These are phyloP conservation scores for Sparassis latifolia DNA, from an alignment of 1,284 basidiomycete species.

Conservation along the genomic window DNA sequence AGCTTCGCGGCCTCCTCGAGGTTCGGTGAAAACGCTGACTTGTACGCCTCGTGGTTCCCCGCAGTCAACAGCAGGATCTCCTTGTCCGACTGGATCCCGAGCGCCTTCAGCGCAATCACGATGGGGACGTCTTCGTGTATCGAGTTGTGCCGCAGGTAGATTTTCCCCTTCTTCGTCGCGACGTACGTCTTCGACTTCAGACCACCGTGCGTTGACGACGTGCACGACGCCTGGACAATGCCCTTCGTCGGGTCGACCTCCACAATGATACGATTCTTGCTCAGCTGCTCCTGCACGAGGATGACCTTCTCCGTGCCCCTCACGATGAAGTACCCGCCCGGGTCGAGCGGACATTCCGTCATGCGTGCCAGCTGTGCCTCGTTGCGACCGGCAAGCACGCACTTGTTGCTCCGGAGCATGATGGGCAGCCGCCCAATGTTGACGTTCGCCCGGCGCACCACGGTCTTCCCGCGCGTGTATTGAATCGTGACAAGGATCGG, in stretches of 20 bases:
- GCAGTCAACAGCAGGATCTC: conserved; percentile 95
- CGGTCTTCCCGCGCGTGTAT: conserved; percentile 90
- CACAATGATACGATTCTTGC: conserved; percentile 99
- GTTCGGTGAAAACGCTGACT: conserved; percentile 84
- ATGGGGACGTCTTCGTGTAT: conserved; percentile 97
- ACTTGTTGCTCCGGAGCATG: conserved; percentile 96
- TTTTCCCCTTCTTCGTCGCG: conserved; percentile 87
- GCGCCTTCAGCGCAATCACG: conserved; percentile 92
- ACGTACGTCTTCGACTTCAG: conserved; percentile 99
- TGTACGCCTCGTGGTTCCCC: conserved; percentile 89
- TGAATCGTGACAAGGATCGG: conserved; percentile 94
- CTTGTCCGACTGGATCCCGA: conserved; percentile 96
- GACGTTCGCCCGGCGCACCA: conserved; percentile 80
- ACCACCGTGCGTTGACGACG: conserved; percentile 96
- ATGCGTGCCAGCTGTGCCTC: conserved; percentile 85
- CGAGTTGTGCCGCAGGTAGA: conserved; percentile 98
- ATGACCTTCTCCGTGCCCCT: conserved; percentile 99
- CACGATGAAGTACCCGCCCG: conserved; percentile 98
- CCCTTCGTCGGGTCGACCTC: conserved; percentile 92
- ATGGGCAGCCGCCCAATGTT: conserved; percentile 92
- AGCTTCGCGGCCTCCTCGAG: conserved; percentile 91
- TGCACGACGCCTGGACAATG: conserved; percentile 93
- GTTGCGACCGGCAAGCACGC: conserved; percentile 74
- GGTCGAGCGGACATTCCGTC: conserved; percentile 97
- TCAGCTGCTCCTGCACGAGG: conserved; percentile 96